Base-by-base conservation (phyloP, 179 eudicot species). In the Vitellaria paradoxa region DNA sequence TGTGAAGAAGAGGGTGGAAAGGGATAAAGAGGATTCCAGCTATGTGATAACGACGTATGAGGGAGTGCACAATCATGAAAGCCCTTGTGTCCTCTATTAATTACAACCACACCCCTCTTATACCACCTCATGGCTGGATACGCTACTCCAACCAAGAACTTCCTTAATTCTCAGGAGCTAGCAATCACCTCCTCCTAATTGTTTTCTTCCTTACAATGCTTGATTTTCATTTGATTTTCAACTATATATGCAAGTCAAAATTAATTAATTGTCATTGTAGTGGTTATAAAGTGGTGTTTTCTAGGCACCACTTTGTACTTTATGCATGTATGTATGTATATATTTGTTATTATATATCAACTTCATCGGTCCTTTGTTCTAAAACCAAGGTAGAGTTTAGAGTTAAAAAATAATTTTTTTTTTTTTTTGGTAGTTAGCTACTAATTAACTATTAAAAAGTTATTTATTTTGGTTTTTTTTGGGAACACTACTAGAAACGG, bases 11-110 rank as follows among this genome's bases (percentile, higher is more conserved):
- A 83, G 90, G 76, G 91, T 88, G 18, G 92, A 91, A 80, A 73
- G 97, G 68, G 97, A 91, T 78, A 77, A 76, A 12, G 89, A 88
- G 17, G 93, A 91, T 68, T 78, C 82, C 53, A 72, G 77, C 1
- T 91, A 86, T 46, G 92, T 91, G 65, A 85, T 88, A 71, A 91
- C 97, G 74, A 90, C 93, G n/a, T 91, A 91, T n/a, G 93, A 90
- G 73, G 97, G 94, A 72, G 52, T 76, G 45, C 94, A 91, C 82
- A 90, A 75, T 74, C 96, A 91, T 69, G 82, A 76, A 68, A 71
- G 80, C 77, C 79, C 88, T 64, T 49, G 70, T 75, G 77, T 30
- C 37, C 37, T 30, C 49, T 17, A 64, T 26, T 63, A 63, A 64
- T 26, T 63, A 63, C 60, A 63, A 75, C 57, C 68, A 61, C 10